Evolutionary conservation across 2,329 filamentous ascomycete genomes (phyloP).

Genomic region (Aspergillus ruber): DNA sequence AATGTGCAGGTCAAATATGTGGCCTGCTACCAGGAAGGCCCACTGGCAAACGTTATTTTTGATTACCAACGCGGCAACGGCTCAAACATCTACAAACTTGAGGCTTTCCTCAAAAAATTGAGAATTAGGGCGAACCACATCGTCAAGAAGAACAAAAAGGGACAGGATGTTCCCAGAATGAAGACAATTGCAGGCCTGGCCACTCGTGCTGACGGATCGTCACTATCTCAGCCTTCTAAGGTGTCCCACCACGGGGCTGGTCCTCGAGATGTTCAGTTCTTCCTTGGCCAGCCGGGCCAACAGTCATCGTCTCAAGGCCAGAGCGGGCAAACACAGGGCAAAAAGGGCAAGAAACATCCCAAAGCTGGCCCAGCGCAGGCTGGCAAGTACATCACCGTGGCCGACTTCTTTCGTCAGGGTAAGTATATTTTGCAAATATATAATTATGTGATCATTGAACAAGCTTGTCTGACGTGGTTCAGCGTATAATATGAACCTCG

Average conservation of each 20-base stretch:
- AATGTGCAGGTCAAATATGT: slow-evolving; percentile 59
- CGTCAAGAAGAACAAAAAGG: slow-evolving; percentile 27
- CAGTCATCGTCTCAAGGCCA: slow-evolving; percentile 6
- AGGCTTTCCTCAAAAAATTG: slow-evolving; percentile 35
- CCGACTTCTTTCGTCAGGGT: slow-evolving; percentile 44
- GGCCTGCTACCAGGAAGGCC: slow-evolving; percentile 50
- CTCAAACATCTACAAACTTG: slow-evolving; percentile 16
- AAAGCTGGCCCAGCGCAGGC: slow-evolving; percentile 24
- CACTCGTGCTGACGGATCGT: slow-evolving; percentile 29
- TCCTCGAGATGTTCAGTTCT: slow-evolving; percentile 52
- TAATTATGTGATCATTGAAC: background rate
- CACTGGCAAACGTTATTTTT: slow-evolving; percentile 33
- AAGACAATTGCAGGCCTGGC: slow-evolving; percentile 46
- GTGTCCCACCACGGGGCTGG: slow-evolving; percentile 38
- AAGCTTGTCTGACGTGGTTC: background rate
- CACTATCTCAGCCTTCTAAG: slow-evolving; percentile 29
- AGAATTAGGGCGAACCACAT: slow-evolving; percentile 39
- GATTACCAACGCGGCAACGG: slow-evolving; percentile 21
- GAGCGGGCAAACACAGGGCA: background rate
- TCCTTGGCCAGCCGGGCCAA: slow-evolving; percentile 28
- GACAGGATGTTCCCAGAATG: slow-evolving; percentile 26
- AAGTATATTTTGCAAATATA: slow-evolving; percentile 13
- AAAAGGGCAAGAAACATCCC: slow-evolving; percentile 22
- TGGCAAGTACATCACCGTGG: slow-evolving; percentile 46
- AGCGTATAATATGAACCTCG: slow-evolving; percentile 31